These are phyloP conservation scores for Verruconis gallopava DNA, from an alignment of 2,329 filamentous ascomycete genomes.

Conservation along the genomic window DNA sequence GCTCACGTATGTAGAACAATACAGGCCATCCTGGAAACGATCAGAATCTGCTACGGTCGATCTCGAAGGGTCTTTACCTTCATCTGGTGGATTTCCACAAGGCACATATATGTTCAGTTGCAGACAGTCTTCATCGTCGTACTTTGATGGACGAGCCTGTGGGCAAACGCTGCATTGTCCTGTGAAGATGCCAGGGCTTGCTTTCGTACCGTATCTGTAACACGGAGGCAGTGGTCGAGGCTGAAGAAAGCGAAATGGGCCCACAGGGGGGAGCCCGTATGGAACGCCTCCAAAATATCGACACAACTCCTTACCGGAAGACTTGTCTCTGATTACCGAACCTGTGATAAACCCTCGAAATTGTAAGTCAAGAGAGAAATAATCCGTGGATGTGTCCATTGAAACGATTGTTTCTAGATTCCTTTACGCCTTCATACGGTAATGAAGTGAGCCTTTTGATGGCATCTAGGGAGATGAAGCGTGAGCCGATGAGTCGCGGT, in stretches of 20 bases:
- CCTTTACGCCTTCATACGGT: too few relatives aligned
- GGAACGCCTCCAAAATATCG: constrained; percentile 44
- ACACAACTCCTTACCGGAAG: constrained; percentile 24
- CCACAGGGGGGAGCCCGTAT: constrained; percentile 39
- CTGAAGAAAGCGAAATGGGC: constrained; percentile 35
- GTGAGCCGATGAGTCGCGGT: too few relatives aligned
- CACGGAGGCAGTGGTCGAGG: constrained; percentile 34
- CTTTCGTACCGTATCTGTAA: constrained; percentile 38
- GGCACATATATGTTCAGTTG: constrained; percentile 45
- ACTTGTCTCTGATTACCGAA: constrained; percentile 27
- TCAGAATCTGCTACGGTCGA: background rate
- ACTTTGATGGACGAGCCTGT: constrained; percentile 26
- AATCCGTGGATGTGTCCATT: constrained; percentile 11
- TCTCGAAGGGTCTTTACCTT: constrained; percentile 18
- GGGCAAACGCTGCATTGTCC: constrained; percentile 35
- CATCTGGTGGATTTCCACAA: constrained; percentile 28
- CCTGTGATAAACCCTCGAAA: constrained; percentile 38
- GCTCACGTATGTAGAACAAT: constrained; percentile 42
- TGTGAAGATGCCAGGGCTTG: constrained; percentile 33
- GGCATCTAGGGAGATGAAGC: too few relatives aligned
- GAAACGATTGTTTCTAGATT: too few relatives aligned
- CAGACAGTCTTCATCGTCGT: constrained; percentile 41
- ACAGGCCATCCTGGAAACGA: constrained; percentile 40
- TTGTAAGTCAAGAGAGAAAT: constrained; percentile 25
- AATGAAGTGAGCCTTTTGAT: too few relatives aligned